phyloP scores from a whole-genome alignment of 208 protist genomes.

The Trypanosoma avium region DNA sequence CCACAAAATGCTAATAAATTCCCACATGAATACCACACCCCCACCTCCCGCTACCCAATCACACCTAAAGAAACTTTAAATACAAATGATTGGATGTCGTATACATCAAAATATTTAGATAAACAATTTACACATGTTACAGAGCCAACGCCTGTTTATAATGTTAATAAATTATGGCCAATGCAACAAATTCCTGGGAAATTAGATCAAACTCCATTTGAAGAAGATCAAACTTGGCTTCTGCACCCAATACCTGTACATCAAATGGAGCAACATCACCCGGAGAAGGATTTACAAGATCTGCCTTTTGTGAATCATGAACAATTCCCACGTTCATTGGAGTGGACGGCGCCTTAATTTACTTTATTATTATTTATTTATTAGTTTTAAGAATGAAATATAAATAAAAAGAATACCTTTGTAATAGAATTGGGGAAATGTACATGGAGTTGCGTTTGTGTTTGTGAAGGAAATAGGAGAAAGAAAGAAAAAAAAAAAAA shows the following conservation, averaged over 20 bases:
- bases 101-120: slow-evolving; percentile 85
- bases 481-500: too few relatives aligned
- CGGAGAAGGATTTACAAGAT: slow-evolving; percentile 87
- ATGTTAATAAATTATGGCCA: slow-evolving; percentile 87
- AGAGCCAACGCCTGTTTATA: slow-evolving; percentile 71
- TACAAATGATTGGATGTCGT: slow-evolving; percentile 76
- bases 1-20: slow-evolving; percentile 74
- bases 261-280: slow-evolving; percentile 79
- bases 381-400: neutral
- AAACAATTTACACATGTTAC: slow-evolving; percentile 60
- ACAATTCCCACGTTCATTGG: slow-evolving; percentile 84
- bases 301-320: slow-evolving; percentile 89
- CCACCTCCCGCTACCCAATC: slow-evolving; percentile 71
- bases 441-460: too few relatives aligned
- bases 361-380: neutral
- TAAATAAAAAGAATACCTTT: neutral
- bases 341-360: slow-evolving; percentile 82
- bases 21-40: slow-evolving; percentile 85
- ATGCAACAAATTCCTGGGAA: slow-evolving; percentile 88
- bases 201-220: slow-evolving; percentile 84
- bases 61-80: slow-evolving; percentile 43
- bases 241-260: slow-evolving; percentile 85
- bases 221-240: slow-evolving; percentile 91
- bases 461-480: too few relatives aligned
- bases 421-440: neutral